phyloP scores from a whole-genome alignment of 768 basidiomycete genomes.

The Panus rudis region DNA sequence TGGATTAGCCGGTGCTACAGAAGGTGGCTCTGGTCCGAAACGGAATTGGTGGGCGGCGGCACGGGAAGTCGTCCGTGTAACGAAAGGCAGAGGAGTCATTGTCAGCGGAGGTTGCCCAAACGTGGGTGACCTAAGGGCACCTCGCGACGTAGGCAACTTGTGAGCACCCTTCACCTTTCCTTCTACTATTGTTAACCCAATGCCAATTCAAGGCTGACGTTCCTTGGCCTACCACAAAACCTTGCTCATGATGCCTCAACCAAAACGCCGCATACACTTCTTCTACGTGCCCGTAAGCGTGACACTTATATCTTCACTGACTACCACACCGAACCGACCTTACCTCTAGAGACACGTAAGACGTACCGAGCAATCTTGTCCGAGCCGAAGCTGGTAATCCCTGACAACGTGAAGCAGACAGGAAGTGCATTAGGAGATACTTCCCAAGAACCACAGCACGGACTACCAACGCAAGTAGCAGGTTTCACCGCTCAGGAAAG shows the following conservation, averaged over 20 bases:
- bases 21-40: constrained; percentile 49
- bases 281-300: constrained; percentile 64
- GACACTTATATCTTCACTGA: neutral
- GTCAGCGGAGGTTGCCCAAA: constrained; percentile 62
- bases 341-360: constrained; percentile 64
- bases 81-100: constrained; percentile 72
- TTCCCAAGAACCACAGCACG: no score
- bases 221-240: constrained; percentile 67
- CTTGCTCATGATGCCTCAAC: constrained; percentile 56
- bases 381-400: constrained; percentile 62
- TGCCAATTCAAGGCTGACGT: constrained; percentile 39
- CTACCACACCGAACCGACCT: neutral
- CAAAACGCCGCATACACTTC: constrained; percentile 54
- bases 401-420: no score
- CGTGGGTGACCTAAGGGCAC: constrained; percentile 59
- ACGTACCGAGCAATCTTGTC: constrained; percentile 78
- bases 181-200: neutral
- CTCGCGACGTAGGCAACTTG: constrained; percentile 73
- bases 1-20: constrained; percentile 40
- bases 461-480: no score
- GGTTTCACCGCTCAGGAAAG: no score
- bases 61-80: constrained; percentile 69
- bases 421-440: no score
- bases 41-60: constrained; percentile 83
- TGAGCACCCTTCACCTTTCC: constrained; percentile 28